phyloP scores from a whole-genome alignment of 2,329 filamentous ascomycete species.

The Colletotrichum tropicicola region DNA sequence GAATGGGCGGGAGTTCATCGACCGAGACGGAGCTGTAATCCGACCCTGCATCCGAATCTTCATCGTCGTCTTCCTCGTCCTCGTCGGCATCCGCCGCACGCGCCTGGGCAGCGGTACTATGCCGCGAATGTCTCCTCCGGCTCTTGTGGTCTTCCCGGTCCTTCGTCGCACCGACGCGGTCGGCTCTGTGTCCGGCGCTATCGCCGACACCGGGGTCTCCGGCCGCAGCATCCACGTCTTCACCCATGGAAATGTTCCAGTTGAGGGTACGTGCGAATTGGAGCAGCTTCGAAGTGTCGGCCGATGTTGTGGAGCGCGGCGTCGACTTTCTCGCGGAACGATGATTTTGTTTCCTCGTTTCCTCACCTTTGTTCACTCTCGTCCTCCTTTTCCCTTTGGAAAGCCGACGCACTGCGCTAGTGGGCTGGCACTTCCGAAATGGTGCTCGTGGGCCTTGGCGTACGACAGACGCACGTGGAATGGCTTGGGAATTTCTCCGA shows the following conservation, averaged over 20 bases:
- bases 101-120: neutral
- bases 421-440: neutral
- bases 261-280: no score
- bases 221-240: conserved; percentile 15
- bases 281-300: neutral
- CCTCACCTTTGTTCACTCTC: neutral
- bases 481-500: neutral
- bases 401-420: neutral
- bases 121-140: conserved; percentile 13
- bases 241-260: neutral
- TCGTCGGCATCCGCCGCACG: neutral
- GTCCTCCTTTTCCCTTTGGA: neutral
- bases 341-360: neutral
- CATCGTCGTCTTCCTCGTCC: conserved; percentile 32
- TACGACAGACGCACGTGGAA: neutral
- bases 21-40: conserved; percentile 44
- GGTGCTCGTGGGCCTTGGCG: neutral
- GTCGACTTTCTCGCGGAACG: neutral
- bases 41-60: conserved; percentile 38
- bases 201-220: conserved; percentile 20
- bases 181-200: conserved; percentile 7
- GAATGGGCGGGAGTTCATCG: conserved; percentile 41
- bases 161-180: neutral
- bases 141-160: conserved; percentile 10
- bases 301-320: neutral